Base-by-base conservation (phyloP, 345 rosid species). In the Fremontodendron californicum region DNA sequence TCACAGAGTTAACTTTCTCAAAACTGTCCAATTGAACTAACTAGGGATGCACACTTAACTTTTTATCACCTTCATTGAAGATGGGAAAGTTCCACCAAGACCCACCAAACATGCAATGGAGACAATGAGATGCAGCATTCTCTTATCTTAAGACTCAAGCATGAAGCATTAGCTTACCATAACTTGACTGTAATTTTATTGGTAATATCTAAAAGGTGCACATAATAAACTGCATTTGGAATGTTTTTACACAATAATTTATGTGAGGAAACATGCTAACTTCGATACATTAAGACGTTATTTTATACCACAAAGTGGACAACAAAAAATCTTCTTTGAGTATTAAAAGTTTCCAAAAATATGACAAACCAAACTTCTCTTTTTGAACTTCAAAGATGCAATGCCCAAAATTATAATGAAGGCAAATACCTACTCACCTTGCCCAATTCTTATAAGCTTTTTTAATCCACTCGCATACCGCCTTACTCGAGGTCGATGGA, bases 401-500 rank as follows among this genome's bases (percentile, higher is more conserved):
- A 51, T 52, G 49, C 52, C 12, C 6, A 69, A 78, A 40, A 67
- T 45, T 3, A 21, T 51, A 73, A 49, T 27, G 19, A 73, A 27
- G 55, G 49, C 8, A 27, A 80, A 13, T 37, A 71, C 42, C 51
- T 33, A 49, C 70, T 63, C 78, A 95, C 99, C 99, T 84, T 93
- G 98, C 46, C 99, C 98, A 78, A 95, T 95, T 80, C 82, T 90
- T 80, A 95, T 90, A 10, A 95, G 90, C 80, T 83, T 95, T 85
- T 84, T 92, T 39, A 94, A 84, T 67, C 93, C 98, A 71, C 76
- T 80, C 6, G 99, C 99, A 85, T 93, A 93, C n/a, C 89, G 90
- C 91, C 97, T 88, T 63, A 95, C 92, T 86, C 94, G 87, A 58
- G 88, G 97, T 74, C 97, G 92, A 88, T 86, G 99, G 61, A 93